A percentile compares a stretch with the other conserved stretches of the same genome.
phyloP scores from a whole-genome alignment of 169 alveolate genomes.

The Plasmodium vivax region DNA sequence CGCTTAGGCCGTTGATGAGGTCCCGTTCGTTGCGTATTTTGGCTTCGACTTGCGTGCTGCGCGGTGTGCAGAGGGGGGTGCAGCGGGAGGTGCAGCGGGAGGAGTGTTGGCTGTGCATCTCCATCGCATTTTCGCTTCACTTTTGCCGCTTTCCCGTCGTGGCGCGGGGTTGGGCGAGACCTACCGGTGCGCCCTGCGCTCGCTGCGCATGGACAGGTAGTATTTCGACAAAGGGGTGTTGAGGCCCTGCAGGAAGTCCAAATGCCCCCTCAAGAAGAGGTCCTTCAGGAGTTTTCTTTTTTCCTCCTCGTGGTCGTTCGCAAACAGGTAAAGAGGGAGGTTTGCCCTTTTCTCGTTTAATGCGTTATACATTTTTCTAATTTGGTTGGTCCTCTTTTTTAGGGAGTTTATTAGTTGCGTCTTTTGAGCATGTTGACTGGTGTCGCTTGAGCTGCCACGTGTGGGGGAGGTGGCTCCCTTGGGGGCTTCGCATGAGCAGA shows the following conservation, averaged over 20 bases:
- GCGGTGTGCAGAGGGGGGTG: not conserved
- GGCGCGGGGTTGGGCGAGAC: not conserved
- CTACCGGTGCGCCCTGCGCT: not conserved
- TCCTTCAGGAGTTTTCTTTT: slow-evolving; percentile 20
- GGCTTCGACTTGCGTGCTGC: not conserved
- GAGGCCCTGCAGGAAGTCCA: slow-evolving; percentile 43
- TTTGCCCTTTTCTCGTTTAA: slow-evolving; percentile 11
- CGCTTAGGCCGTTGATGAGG: slow-evolving; percentile 9
- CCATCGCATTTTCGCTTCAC: not conserved
- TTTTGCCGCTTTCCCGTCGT: not conserved
- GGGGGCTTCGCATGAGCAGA: not conserved
- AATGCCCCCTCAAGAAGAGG: slow-evolving; percentile 17
- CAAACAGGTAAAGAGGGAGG: slow-evolving; percentile 49
- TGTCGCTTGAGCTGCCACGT: not conserved
- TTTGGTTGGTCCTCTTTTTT: slow-evolving; percentile 25
- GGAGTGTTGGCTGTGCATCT: not conserved
- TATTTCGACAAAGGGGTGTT: slow-evolving; percentile 62
- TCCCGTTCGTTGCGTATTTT: slow-evolving; percentile 29
- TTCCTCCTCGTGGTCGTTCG: slow-evolving; percentile 37
- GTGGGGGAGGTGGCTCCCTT: not conserved
- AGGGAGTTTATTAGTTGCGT: slow-evolving; percentile 37
- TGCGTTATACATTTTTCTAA: slow-evolving; percentile 23
- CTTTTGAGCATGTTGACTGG: not conserved
- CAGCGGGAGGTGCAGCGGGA: too few relatives aligned
- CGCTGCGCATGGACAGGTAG: slow-evolving; percentile 8